Conservation (phyloP, 352 stramenopile species). For the Pythium folliculosum region DNA sequence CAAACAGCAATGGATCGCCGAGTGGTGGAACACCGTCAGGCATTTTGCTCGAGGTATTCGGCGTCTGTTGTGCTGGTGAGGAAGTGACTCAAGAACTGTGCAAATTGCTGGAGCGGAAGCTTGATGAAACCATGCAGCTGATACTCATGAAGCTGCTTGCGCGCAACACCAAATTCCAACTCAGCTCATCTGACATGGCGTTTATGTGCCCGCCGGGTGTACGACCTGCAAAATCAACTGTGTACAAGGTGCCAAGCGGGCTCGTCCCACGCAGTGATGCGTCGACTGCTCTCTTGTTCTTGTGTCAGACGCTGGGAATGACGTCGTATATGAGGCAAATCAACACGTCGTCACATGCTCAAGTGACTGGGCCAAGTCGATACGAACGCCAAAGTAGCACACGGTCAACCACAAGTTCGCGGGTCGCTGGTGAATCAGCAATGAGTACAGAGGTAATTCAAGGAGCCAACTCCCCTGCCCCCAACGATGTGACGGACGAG, state of each 20-base stretch:
- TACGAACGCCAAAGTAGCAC: constrained; percentile 21
- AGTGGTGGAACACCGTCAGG: constrained; percentile 25
- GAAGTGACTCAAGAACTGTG: constrained; percentile 87
- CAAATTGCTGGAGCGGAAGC: constrained; percentile 77
- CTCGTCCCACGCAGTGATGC: constrained; percentile 16
- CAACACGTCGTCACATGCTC: constrained; percentile 1
- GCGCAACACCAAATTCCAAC: constrained; percentile 84
- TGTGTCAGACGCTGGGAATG: constrained; percentile 35
- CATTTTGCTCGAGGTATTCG: constrained; percentile 84
- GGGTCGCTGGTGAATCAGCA: background rate
- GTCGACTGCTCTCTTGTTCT: constrained; percentile 26
- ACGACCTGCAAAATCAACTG: constrained; percentile 37
- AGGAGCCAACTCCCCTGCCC: background rate
- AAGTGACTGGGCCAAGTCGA: background rate
- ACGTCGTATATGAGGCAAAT: constrained; percentile 37
- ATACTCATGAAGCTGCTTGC: constrained; percentile 88
- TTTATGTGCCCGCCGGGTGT: constrained; percentile 71
- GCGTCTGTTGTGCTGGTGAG: constrained; percentile 74
- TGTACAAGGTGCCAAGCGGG: constrained; percentile 43
- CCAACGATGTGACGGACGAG: background rate
- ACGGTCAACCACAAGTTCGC: background rate
- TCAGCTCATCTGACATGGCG: constrained; percentile 65
- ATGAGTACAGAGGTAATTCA: background rate
- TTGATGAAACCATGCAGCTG: constrained; percentile 83
- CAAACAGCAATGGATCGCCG: background rate